Conservation (phyloP, 1,284 basidiomycete species). For the Ganoderma sinense region DNA sequence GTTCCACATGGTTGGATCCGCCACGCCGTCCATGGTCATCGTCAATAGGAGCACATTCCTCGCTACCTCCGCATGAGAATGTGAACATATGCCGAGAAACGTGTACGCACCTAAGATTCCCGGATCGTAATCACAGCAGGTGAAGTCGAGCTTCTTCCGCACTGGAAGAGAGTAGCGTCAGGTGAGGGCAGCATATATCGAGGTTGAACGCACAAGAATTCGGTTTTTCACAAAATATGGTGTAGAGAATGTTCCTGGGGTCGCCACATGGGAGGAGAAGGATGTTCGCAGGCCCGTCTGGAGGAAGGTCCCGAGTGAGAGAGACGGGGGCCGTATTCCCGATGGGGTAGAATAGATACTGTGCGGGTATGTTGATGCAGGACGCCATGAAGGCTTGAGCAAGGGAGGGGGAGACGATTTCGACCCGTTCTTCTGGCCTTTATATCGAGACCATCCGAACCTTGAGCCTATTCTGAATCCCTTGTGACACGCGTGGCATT, state of each 20-base stretch:
- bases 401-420: too few species aligned
- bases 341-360: conserved; percentile 59
- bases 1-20: conserved; percentile 52
- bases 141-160: conserved; percentile 56
- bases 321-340: conserved; percentile 62
- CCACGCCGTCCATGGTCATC: conserved; percentile 43
- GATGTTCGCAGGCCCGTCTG: conserved; percentile 52
- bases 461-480: too few species aligned
- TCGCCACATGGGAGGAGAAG: conserved; percentile 67
- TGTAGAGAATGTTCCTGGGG: conserved; percentile 63
- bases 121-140: conserved; percentile 66
- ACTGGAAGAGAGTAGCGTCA: conserved; percentile 27
- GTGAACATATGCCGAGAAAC: neutral
- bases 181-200: neutral
- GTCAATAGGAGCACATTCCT: conserved; percentile 49
- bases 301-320: conserved; percentile 55
- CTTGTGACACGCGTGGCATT: too few species aligned
- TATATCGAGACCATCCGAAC: too few species aligned
- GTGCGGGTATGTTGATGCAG: conserved; percentile 47
- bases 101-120: conserved; percentile 56
- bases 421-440: too few species aligned
- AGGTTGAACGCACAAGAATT: conserved; percentile 22
- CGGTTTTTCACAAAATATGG: conserved; percentile 38
- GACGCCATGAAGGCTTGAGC: conserved; percentile 40
- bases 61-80: conserved; percentile 36